A percentile compares a stretch with the other conserved stretches of the same genome.
These are phyloP conservation scores for Magnusiomyces tetraspermus DNA, from an alignment of 1,139 yeast genomes.

Conservation along the genomic window DNA sequence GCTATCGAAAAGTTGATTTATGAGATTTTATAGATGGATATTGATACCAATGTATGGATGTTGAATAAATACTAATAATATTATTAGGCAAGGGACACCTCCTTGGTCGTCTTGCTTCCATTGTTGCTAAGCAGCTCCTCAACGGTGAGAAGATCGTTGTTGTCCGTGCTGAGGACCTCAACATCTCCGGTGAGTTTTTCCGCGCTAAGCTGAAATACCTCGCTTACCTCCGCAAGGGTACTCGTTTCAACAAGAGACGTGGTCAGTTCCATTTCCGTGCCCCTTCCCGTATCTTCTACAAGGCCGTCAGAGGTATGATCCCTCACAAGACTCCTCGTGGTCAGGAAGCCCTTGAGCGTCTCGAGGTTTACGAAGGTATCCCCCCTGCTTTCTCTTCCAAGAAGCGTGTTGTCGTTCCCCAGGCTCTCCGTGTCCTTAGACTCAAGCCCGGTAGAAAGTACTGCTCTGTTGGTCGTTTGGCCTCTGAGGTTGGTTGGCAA, in stretches of 20 bases:
- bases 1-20: constrained; percentile 20
- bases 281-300: constrained; percentile 98
- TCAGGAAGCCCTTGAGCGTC: constrained; percentile 98
- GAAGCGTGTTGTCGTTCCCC: constrained; percentile 99
- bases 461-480: constrained; percentile 96
- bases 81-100: constrained; percentile 86
- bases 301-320: constrained; percentile 99
- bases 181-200: constrained; percentile 99
- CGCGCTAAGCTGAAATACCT: constrained; percentile 99
- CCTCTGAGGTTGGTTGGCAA: constrained; percentile 98
- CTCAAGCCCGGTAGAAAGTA: constrained; percentile 99
- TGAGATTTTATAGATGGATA: neutral
- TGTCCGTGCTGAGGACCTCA: constrained; percentile 96
- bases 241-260: constrained; percentile 96
- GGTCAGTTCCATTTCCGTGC: constrained; percentile 99
- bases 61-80: constrained; percentile 4
- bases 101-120: constrained; percentile 99
- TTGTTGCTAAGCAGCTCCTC: constrained; percentile 95
- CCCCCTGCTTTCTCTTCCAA: constrained; percentile 99
- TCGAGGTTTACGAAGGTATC: constrained; percentile 98
- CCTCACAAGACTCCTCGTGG: constrained; percentile 99
- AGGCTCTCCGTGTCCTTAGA: constrained; percentile 98
- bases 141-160: constrained; percentile 97
- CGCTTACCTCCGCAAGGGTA: constrained; percentile 98
- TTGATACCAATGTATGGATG: constrained; percentile 34